Conservation (phyloP, 163 green algal species). For the Volvox carteri region DNA sequence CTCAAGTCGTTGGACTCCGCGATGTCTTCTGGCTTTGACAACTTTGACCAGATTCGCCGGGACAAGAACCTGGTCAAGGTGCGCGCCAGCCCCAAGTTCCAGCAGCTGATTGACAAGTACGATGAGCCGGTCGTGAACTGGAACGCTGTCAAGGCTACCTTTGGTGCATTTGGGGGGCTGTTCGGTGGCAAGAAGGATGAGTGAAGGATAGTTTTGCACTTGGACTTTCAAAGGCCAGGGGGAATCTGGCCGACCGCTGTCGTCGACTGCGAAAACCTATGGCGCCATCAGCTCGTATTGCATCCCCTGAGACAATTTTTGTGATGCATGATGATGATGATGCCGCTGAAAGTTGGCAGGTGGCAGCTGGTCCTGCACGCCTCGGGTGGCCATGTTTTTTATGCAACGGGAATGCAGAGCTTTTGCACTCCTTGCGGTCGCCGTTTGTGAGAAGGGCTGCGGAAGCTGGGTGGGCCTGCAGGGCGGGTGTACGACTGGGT, state of each 20-base stretch:
- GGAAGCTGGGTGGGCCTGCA: too few relatives aligned
- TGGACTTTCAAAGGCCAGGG: too few relatives aligned
- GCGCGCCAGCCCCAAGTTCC: constrained; percentile 82
- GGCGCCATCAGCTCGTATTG: too few relatives aligned
- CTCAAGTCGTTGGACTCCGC: constrained; percentile 91
- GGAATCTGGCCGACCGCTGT: background rate
- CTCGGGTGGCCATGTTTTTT: too few relatives aligned
- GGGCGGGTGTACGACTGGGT: too few relatives aligned
- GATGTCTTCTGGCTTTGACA: constrained; percentile 94
- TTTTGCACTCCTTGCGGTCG: too few relatives aligned
- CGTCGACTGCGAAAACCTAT: background rate
- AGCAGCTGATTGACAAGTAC: constrained; percentile 90
- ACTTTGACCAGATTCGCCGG: constrained; percentile 91
- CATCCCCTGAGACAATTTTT: too few relatives aligned
- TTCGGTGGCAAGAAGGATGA: constrained; percentile 62
- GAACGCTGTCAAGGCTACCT: constrained; percentile 85
- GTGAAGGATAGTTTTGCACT: background rate
- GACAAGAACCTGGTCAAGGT: constrained; percentile 94
- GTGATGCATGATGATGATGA: too few relatives aligned
- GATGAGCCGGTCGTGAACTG: constrained; percentile 97
- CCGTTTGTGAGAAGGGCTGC: too few relatives aligned
- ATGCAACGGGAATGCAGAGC: too few relatives aligned
- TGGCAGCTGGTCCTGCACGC: too few relatives aligned
- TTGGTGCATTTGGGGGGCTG: constrained; percentile 68
- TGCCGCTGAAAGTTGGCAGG: too few relatives aligned